These are phyloP conservation scores for Colletotrichum sp. DNA, from an alignment of 2,329 filamentous ascomycete genomes.

Conservation along the genomic window DNA sequence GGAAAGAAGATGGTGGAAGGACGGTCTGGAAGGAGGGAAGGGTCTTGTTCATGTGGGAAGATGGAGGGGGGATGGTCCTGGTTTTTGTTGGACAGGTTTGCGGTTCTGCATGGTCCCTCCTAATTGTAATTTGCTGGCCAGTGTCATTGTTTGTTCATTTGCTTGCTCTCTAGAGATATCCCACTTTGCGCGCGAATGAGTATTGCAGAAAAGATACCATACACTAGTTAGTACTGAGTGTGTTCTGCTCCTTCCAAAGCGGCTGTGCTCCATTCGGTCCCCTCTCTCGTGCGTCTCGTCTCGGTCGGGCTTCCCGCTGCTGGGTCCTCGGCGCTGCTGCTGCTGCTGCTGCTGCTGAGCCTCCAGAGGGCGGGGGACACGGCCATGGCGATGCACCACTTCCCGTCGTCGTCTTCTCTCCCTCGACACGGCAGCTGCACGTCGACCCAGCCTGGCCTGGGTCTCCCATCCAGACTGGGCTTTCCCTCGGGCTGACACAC, in stretches of 20 bases:
- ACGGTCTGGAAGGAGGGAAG: background rate
- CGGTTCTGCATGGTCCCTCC: background rate
- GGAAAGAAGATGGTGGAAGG: background rate
- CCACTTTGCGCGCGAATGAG: background rate
- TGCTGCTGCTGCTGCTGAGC: background rate
- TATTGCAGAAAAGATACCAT: background rate
- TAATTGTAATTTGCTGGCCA: background rate
- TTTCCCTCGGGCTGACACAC: background rate
- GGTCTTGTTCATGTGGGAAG: background rate
- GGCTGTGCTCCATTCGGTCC: background rate
- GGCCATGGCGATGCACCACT: background rate
- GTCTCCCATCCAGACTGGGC: conserved; percentile 11
- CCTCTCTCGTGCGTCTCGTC: conserved; percentile 11
- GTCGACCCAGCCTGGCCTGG: conserved; percentile 7
- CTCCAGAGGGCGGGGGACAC: background rate
- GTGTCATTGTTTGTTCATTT: background rate
- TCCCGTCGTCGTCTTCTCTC: background rate
- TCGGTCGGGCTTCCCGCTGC: conserved; percentile 4
- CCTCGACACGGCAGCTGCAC: background rate
- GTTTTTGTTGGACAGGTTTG: background rate
- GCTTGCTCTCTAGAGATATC: background rate
- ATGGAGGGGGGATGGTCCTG: background rate
- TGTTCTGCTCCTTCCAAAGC: background rate
- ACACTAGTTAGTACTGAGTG: background rate
- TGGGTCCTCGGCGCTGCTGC: background rate